These are phyloP conservation scores for Amyloporia xantha DNA, from an alignment of 768 basidiomycete genomes.

Conservation along the genomic window DNA sequence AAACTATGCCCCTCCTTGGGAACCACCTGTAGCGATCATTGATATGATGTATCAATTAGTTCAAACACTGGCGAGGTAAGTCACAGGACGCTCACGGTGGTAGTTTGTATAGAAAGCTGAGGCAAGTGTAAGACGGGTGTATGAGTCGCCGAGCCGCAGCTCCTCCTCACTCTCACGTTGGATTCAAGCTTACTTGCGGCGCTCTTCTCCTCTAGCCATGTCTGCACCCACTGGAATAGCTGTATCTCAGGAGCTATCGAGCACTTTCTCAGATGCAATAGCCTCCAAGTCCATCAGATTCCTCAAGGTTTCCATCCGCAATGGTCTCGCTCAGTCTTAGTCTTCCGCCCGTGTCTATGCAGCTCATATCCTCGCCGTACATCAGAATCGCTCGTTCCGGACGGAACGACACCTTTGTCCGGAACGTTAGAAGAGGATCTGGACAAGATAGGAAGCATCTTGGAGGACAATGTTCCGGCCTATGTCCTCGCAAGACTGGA, in stretches of 20 bases:
- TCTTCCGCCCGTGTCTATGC: not conserved
- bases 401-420: constrained; percentile 39
- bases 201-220: constrained; percentile 34
- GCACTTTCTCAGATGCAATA: constrained; percentile 52
- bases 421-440: constrained; percentile 62
- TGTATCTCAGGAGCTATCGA: constrained; percentile 50
- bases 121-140: not conserved
- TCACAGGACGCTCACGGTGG: not conserved
- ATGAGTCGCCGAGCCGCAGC: no score
- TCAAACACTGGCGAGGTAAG: not conserved
- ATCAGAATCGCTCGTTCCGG: constrained; percentile 64
- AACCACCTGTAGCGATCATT: not conserved
- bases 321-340: constrained; percentile 45
- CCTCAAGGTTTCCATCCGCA: constrained; percentile 67
- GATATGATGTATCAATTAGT: not conserved
- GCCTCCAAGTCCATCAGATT: constrained; percentile 51
- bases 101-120: not conserved
- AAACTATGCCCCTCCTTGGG: not conserved
- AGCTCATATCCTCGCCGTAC: constrained; percentile 18
- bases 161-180: not conserved
- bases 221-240: constrained; percentile 69
- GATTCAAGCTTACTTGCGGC: no score
- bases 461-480: constrained; percentile 60
- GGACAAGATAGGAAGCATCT: constrained; percentile 43
- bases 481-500: constrained; percentile 70